Evolutionary conservation across 148 eudicot species (phyloP).

Genomic region (Fagopyrum esculentum): DNA sequence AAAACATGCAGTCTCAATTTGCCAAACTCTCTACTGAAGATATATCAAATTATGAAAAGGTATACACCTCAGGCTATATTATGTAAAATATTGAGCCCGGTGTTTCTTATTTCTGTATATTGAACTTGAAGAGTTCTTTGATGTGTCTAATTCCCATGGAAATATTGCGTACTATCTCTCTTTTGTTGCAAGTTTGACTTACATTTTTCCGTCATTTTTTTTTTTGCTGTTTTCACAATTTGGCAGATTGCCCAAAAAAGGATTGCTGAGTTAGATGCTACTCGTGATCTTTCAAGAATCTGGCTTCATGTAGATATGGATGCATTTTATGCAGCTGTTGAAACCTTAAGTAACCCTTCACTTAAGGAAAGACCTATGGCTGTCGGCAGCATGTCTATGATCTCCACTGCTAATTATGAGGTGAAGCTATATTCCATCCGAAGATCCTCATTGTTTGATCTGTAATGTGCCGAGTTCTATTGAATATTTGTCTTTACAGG

Average conservation of each 20-base stretch:
- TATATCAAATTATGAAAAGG: conserved; percentile 75
- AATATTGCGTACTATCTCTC: not conserved
- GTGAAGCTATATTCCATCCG: conserved; percentile 26
- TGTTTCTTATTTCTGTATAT: not conserved
- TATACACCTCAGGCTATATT: conserved; percentile 11
- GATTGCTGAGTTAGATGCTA: conserved; percentile 72
- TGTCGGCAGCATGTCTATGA: conserved; percentile 96
- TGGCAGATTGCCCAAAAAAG: conserved; percentile 72
- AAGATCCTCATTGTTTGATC: conserved; percentile 1
- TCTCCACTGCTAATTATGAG: conserved; percentile 98
- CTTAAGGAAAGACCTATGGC: conserved; percentile 88
- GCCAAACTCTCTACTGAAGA: conserved; percentile 59
- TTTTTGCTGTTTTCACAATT: not conserved
- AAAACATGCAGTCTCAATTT: conserved; percentile 58
- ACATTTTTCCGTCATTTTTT: not conserved
- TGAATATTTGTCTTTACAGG: not conserved
- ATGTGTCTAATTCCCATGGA: not conserved
- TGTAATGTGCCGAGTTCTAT: not conserved
- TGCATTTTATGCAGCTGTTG: conserved; percentile 99
- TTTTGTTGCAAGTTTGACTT: conserved; percentile 1
- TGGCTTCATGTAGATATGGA: conserved; percentile 99
- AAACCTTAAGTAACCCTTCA: conserved; percentile 72
- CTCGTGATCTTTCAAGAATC: conserved; percentile 77
- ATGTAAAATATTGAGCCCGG: not conserved
- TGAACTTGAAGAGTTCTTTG: not conserved